These are phyloP conservation scores for Nicotiana benthamiana DNA, from an alignment of 257 asterid species.

Conservation along the genomic window DNA sequence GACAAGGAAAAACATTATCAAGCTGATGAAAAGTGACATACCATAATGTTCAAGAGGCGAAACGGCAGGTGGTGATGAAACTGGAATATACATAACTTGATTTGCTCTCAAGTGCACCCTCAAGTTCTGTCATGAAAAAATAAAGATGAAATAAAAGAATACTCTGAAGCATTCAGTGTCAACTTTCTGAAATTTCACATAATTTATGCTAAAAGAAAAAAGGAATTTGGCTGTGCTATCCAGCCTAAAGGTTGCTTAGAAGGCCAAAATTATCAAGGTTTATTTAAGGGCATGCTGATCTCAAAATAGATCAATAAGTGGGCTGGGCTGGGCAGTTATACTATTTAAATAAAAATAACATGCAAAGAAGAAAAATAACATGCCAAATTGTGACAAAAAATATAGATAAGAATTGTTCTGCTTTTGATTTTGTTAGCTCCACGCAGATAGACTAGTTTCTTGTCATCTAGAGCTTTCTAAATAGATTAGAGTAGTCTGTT, in stretches of 20 bases:
- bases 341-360: not conserved
- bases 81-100: constrained; percentile 47
- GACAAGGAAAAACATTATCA: not conserved
- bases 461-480: too few species aligned
- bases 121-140: constrained; percentile 44
- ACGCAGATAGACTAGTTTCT: too few species aligned
- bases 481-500: too few species aligned
- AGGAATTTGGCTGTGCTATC: not conserved
- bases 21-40: constrained; percentile 24
- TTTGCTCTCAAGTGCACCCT: constrained; percentile 53
- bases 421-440: not conserved
- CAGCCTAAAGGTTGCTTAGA: not conserved
- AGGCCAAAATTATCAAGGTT: not conserved
- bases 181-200: not conserved
- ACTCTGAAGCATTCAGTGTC: not conserved
- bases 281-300: not conserved
- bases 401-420: not conserved
- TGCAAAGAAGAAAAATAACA: not conserved
- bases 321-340: not conserved
- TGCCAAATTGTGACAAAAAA: not conserved
- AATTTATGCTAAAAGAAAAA: not conserved
- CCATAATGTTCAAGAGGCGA: constrained; percentile 37
- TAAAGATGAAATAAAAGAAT: not conserved
- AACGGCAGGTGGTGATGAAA: constrained; percentile 74
- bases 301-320: not conserved